A percentile compares a stretch with the other conserved stretches of the same genome.
Evolutionary conservation across 139 green algal species (phyloP).

Genomic region (Parachlorella kessleri): DNA sequence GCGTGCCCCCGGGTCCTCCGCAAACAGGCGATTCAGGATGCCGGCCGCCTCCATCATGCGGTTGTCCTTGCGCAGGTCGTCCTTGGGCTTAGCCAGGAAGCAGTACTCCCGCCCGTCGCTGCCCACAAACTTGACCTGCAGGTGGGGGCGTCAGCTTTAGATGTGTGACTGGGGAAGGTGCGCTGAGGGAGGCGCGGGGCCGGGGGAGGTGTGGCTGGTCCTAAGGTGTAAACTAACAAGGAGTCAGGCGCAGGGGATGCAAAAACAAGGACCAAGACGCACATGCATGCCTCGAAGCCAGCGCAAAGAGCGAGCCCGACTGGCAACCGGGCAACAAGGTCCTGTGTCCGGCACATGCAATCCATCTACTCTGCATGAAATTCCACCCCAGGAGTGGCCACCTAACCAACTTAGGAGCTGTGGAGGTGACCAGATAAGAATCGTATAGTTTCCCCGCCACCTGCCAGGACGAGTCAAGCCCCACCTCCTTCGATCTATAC

Average conservation of each 20-base stretch:
- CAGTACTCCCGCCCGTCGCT: conserved; percentile 83
- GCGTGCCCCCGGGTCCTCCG: conserved; percentile 51
- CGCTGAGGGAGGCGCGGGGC: background rate
- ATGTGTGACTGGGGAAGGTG: background rate
- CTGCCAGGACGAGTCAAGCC: too few species aligned
- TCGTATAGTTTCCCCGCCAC: too few species aligned
- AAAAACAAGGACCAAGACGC: too few species aligned
- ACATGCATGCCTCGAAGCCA: too few species aligned
- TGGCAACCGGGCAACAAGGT: too few species aligned
- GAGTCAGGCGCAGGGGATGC: conserved; percentile 31
- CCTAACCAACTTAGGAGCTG: too few species aligned
- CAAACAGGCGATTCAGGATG: conserved; percentile 77
- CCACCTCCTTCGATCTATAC: too few species aligned
- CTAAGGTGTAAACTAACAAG: background rate
- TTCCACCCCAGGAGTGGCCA: too few species aligned
- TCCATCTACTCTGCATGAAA: too few species aligned
- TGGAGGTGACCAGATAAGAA: too few species aligned
- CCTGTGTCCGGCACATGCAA: too few species aligned
- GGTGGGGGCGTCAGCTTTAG: background rate
- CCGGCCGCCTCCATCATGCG: conserved; percentile 91
- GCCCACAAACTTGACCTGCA: conserved; percentile 68
- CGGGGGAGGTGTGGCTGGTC: background rate
- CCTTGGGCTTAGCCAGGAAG: conserved; percentile 98
- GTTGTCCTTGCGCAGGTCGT: conserved; percentile 97
- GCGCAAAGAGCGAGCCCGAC: too few species aligned